A percentile compares a stretch with the other conserved stretches of the same genome.
These are phyloP conservation scores for Ceratocystis alfenasii DNA, from an alignment of 2,329 filamentous ascomycete species.

Conservation along the genomic window DNA sequence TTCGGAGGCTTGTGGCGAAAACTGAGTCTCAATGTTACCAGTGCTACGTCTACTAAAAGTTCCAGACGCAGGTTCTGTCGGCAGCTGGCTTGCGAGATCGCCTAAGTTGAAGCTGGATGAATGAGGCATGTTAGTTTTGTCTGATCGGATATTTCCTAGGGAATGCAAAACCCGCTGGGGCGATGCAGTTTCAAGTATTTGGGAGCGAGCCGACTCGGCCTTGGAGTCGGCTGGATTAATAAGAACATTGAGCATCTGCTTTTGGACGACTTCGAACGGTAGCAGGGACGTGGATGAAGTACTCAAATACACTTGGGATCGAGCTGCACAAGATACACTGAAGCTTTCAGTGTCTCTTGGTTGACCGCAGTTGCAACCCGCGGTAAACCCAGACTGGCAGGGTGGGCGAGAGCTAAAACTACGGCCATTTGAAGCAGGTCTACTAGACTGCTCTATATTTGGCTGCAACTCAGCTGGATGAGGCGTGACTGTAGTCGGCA, in stretches of 20 bases:
- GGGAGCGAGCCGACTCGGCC: conserved; percentile 3
- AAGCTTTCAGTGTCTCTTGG: not conserved
- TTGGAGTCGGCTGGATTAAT: conserved; percentile 4
- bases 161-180: conserved; percentile 2
- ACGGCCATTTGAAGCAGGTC: not conserved
- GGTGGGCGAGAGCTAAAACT: not conserved
- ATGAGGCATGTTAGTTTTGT: conserved; percentile 8
- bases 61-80: conserved; percentile 6
- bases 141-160: not conserved
- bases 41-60: conserved; percentile 40
- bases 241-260: conserved; percentile 3
- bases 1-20: conserved; percentile 27
- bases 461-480: not conserved
- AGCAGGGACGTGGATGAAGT: not conserved
- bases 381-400: not conserved
- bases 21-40: conserved; percentile 51
- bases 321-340: not conserved
- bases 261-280: conserved; percentile 13
- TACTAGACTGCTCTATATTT: not conserved
- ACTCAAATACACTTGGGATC: not conserved
- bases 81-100: conserved; percentile 15
- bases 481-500: not conserved
- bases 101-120: conserved; percentile 17
- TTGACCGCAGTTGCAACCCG: not conserved
- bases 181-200: conserved; percentile 6